Conservation (phyloP, 371 early-diverging fungal genomes). For the Fennellomyces sp. region DNA sequence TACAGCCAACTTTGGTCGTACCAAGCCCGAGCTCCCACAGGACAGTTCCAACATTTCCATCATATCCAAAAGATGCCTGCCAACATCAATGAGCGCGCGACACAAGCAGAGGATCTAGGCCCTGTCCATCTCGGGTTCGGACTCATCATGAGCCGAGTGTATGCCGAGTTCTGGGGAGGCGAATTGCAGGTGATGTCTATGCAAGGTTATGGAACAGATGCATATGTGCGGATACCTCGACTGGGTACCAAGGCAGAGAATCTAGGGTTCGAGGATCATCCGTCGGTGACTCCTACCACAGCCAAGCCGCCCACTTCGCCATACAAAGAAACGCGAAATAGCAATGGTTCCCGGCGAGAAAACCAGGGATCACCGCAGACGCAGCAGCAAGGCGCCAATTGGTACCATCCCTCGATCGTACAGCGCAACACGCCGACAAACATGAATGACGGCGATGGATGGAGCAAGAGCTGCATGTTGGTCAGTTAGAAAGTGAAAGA, state of each 20-base stretch:
- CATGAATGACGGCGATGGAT: conserved; percentile 12
- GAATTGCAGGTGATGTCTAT: conserved; percentile 71
- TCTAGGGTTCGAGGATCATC: conserved; percentile 29
- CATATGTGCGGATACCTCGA: conserved; percentile 76
- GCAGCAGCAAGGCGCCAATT: neutral
- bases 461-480: conserved; percentile 17
- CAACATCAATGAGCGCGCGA: conserved; percentile 31
- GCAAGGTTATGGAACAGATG: conserved; percentile 90
- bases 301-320: neutral
- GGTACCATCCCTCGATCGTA: conserved; percentile 1
- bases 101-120: conserved; percentile 30
- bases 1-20: conserved; percentile 83
- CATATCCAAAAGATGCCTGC: conserved; percentile 39
- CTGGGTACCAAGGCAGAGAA: conserved; percentile 74
- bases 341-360: neutral
- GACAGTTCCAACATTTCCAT: conserved; percentile 38
- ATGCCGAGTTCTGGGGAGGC: conserved; percentile 88
- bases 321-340: neutral
- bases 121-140: conserved; percentile 78
- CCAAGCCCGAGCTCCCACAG: conserved; percentile 43
- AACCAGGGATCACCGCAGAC: too few species aligned
- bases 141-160: conserved; percentile 82
- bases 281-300: neutral
- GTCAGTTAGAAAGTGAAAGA: conserved; percentile 4
- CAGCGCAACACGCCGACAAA: neutral